These are phyloP conservation scores for Hyaloscypha finlandica DNA, from an alignment of 495 filamentous ascomycete genomes.

Conservation along the genomic window DNA sequence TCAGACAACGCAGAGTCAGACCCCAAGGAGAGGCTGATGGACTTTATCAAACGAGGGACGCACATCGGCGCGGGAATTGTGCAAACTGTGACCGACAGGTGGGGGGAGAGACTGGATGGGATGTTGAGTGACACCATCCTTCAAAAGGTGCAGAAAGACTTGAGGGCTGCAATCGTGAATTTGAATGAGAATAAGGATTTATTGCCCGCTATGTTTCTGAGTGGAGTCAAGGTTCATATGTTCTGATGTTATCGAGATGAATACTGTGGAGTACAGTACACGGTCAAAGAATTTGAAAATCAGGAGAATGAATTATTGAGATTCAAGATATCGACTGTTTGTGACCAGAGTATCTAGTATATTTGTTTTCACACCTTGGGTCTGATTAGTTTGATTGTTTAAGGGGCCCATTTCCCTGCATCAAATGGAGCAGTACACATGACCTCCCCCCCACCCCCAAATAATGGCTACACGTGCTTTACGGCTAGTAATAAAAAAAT, in stretches of 20 bases:
- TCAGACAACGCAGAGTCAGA: slow-evolving; percentile 29
- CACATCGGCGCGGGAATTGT: slow-evolving; percentile 31
- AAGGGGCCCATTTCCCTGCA: not conserved
- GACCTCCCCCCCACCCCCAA: not conserved
- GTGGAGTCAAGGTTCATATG: slow-evolving; percentile 11
- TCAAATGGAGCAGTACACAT: not conserved
- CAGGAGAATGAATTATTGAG: slow-evolving; percentile 8
- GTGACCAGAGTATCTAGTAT: slow-evolving; percentile 2
- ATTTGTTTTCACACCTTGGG: not conserved
- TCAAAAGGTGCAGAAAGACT: slow-evolving; percentile 37
- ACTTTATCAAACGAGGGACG: slow-evolving; percentile 29
- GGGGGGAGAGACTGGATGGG: slow-evolving; percentile 36
- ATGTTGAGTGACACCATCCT: slow-evolving; percentile 38
- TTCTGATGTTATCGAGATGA: slow-evolving; percentile 11
- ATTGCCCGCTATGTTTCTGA: slow-evolving; percentile 38
- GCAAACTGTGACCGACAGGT: slow-evolving; percentile 38
- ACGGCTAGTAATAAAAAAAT: not conserved
- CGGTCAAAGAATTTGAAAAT: slow-evolving; percentile 5
- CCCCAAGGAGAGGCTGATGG: slow-evolving; percentile 30
- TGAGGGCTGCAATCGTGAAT: slow-evolving; percentile 40
- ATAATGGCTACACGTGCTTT: not conserved
- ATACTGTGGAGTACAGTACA: slow-evolving; percentile 6
- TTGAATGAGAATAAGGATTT: slow-evolving; percentile 42
- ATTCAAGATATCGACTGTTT: slow-evolving; percentile 12
- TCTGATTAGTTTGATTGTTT: not conserved